Percentiles rank a stretch among this genome's conserved stretches.
phyloP scores from a whole-genome alignment of 805 yeast species.

The Saturnispora saitoi region DNA sequence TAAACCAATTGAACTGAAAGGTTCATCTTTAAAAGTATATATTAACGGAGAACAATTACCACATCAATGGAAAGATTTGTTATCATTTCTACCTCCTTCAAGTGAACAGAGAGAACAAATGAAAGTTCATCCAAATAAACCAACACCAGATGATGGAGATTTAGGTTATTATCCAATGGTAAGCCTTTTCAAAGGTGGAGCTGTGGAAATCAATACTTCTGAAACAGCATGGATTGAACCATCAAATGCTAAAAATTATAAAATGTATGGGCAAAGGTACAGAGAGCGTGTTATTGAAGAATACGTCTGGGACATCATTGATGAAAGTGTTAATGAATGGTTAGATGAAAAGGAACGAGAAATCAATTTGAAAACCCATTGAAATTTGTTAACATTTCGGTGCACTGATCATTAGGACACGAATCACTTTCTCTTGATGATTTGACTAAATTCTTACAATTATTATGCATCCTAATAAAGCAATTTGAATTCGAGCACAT shows the following conservation, averaged over 20 bases:
- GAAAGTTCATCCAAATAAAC: conserved; percentile 3
- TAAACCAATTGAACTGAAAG: conserved; percentile 40
- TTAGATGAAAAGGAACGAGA: conserved; percentile 30
- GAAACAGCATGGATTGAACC: conserved; percentile 49
- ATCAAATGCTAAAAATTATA: conserved; percentile 26
- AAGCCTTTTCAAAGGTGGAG: conserved; percentile 73
- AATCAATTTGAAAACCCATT: neutral
- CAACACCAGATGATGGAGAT: conserved; percentile 64
- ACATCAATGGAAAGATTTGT: conserved; percentile 59
- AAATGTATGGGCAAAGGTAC: conserved; percentile 52
- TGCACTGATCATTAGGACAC: conserved; percentile 26
- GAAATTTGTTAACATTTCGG: neutral
- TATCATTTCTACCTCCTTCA: conserved; percentile 73
- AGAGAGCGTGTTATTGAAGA: conserved; percentile 71
- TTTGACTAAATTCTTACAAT: conserved; percentile 36
- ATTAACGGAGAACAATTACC: conserved; percentile 59
- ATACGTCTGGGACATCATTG: conserved; percentile 72
- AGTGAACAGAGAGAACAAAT: conserved; percentile 37
- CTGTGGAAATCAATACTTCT: conserved; percentile 61
- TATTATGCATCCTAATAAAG: conserved; percentile 37
- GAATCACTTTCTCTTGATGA: conserved; percentile 23
- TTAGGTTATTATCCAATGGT: conserved; percentile 89
- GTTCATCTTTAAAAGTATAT: conserved; percentile 59
- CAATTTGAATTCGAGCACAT: conserved; percentile 32
- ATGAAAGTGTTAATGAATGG: conserved; percentile 65